phyloP scores from a whole-genome alignment of 306 rosid genomes.

The Cajanus cajan region DNA sequence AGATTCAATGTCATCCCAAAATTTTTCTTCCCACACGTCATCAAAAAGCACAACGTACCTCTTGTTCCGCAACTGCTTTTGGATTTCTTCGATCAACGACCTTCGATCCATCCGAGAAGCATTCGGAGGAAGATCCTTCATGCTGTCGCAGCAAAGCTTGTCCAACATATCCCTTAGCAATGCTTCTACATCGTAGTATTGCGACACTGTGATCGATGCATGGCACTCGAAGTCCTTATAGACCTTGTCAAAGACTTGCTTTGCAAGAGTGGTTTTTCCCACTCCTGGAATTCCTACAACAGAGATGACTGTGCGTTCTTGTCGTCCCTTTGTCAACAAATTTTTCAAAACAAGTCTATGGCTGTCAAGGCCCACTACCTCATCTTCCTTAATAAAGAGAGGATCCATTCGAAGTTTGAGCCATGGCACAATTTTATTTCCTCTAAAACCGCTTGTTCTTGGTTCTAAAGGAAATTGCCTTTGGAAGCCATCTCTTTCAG shows the following conservation, averaged over 20 bases:
- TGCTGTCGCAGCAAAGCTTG: neutral
- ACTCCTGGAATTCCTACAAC: constrained; percentile 16
- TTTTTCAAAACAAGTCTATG: neutral
- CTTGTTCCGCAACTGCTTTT: neutral
- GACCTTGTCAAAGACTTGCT: neutral
- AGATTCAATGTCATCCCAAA: neutral
- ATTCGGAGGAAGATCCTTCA: neutral
- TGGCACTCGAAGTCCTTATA: neutral
- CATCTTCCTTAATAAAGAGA: neutral
- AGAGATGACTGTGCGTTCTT: neutral
- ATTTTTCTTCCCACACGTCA: neutral
- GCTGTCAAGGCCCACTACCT: neutral
- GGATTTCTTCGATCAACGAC: neutral
- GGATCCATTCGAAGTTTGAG: neutral
- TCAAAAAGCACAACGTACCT: neutral
- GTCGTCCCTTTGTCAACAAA: neutral
- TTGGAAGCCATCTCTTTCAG: neutral
- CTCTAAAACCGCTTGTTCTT: neutral
- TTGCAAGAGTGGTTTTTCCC: constrained; percentile 18
- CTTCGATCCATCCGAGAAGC: neutral
- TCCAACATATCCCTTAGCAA: neutral
- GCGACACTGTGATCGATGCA: constrained; percentile 9
- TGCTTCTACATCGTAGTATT: neutral
- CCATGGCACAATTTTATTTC: neutral
- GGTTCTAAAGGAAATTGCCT: neutral